Base-by-base conservation (phyloP, 2,329 filamentous ascomycete genomes). In the Neurospora sp. region DNA sequence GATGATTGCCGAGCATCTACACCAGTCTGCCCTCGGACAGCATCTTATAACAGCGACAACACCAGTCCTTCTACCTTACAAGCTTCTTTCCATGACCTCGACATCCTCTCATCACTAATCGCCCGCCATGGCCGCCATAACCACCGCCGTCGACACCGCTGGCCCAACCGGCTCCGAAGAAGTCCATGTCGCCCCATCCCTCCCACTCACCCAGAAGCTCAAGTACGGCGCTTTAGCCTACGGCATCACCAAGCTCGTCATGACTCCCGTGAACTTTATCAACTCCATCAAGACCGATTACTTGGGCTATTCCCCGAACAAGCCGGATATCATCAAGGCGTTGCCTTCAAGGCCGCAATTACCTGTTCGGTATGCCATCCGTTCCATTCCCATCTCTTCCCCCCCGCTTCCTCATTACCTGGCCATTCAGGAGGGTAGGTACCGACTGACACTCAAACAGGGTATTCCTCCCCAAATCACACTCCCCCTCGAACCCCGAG, bases 391-490 rank as follows among this genome's bases (percentile, higher is more conserved):
- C 23, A 23, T 19, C 43, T 17, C 19, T 33, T 11, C 19, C 19
- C 19, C n/a, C 58, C n/a, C 38, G 67, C n/a, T 67, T 15, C 19
- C 17, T 36, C 42, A 38, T 62, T 6, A 23, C n/a, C n/a, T 19
- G 2, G n/a, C n/a, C n/a, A 19, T 46, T 11, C 9, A 19, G 3
- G 1, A 4, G 9, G 3, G 42, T 19, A n/a, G 17, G 23, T 2
- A 52, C 3, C 1, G n/a, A 17, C 67, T 68, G 28, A 67, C 28
- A 19, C 15, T 1, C 33, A 33, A n/a, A 4, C 66, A 78, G 79
- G 66, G 76, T 84, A 69, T 84, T 83, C 76, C 79, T 80, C 66
- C 82, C 83, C 0, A 73, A 74, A 1, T 73, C 72, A 42, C 78
- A 81, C 72, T 74, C 78, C 70, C 73, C 71, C 58, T 70, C 75